These are phyloP conservation scores for Colletotrichum siamense DNA, from an alignment of 2,329 filamentous ascomycete species.

Conservation along the genomic window DNA sequence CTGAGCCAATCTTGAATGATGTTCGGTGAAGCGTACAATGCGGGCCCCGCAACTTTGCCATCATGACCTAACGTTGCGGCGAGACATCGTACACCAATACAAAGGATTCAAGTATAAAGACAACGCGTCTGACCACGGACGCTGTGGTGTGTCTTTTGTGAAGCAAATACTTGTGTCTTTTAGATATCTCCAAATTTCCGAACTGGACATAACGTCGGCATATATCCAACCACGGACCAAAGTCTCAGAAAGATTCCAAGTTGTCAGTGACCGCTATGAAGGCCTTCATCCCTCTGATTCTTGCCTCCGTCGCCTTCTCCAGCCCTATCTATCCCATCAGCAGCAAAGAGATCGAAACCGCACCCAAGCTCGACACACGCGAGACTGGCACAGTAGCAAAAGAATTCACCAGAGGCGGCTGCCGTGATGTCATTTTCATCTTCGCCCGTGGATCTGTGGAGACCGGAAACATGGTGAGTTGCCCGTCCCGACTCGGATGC, in stretches of 20 bases:
- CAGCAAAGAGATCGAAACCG: background rate
- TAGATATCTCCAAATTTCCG: background rate
- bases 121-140: background rate
- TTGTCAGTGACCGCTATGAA: background rate
- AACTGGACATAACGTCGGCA: no score
- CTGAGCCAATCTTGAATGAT: background rate
- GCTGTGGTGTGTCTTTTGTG: fast-evolving
- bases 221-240: background rate
- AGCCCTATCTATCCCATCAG: background rate
- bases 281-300: background rate
- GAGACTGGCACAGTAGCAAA: background rate
- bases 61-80: background rate
- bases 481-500: background rate
- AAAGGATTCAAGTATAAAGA: background rate
- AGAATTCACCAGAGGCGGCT: background rate
- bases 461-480: constrained; percentile 40
- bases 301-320: background rate
- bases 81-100: background rate
- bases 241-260: background rate
- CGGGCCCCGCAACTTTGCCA: background rate
- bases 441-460: constrained; percentile 44
- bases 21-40: background rate
- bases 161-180: background rate
- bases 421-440: constrained; percentile 38
- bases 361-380: background rate